phyloP scores from a whole-genome alignment of 75 land plant genomes.

The Azolla pinnata region DNA sequence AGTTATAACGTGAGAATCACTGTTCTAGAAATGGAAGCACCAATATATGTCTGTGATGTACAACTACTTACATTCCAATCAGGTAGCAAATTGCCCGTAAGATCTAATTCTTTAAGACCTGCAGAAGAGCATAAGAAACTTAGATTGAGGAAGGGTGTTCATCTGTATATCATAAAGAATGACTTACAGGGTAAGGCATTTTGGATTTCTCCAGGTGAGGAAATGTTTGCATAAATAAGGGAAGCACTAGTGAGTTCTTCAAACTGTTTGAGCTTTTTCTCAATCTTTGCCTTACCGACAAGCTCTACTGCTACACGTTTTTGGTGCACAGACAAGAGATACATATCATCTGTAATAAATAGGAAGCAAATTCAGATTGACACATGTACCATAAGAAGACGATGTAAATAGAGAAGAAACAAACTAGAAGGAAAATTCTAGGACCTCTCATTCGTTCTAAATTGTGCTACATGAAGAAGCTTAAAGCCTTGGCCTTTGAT shows the following conservation, averaged over 20 bases:
- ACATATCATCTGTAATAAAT: slow-evolving; percentile 76
- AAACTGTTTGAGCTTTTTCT: slow-evolving; percentile 58
- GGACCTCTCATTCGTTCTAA: no score
- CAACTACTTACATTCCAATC: slow-evolving; percentile 65
- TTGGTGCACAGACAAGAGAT: slow-evolving; percentile 66
- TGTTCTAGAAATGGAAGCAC: no score
- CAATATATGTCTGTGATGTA: no score
- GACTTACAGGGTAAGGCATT: slow-evolving; percentile 51
- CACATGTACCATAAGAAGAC: no score
- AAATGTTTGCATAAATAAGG: slow-evolving; percentile 60
- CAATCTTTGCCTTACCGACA: slow-evolving; percentile 67
- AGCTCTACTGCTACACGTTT: slow-evolving; percentile 60
- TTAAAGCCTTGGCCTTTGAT: no score
- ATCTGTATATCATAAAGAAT: no score
- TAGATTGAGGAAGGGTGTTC: no score
- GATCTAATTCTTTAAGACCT: slow-evolving; percentile 85
- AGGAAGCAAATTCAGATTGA: no score
- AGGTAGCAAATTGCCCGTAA: slow-evolving; percentile 79
- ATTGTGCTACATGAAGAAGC: no score
- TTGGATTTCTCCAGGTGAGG: slow-evolving; percentile 43
- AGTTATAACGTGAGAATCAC: no score
- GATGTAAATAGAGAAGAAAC: no score
- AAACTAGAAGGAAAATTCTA: no score
- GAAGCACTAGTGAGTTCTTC: slow-evolving; percentile 52
- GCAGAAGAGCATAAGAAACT: slow-evolving; percentile 7